phyloP scores from a whole-genome alignment of 2,329 filamentous ascomycete genomes.

The Hymenoscyphus fructigenus region DNA sequence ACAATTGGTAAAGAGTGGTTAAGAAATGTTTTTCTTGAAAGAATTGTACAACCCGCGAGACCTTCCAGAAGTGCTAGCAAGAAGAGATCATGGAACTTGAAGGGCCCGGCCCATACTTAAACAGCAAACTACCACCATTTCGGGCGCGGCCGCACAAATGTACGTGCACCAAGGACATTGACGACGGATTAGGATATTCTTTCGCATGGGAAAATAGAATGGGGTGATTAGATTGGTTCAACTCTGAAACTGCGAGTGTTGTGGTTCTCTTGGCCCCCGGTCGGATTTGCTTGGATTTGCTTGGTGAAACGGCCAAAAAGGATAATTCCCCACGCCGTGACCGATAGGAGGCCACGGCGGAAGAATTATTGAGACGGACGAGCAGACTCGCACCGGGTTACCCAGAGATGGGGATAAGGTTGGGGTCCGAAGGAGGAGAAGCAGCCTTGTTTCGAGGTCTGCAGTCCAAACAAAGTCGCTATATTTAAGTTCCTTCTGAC shows the following conservation, averaged over 20 bases:
- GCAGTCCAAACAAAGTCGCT: background rate
- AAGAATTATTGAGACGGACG: background rate
- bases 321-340: background rate
- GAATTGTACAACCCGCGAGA: conserved; percentile 1
- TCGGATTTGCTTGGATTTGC: background rate
- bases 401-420: background rate
- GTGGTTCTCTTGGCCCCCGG: background rate
- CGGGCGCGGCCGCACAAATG: background rate
- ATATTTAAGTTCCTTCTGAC: conserved; percentile 1
- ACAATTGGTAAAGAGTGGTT: background rate
- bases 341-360: background rate
- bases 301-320: background rate
- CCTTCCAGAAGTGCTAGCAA: background rate
- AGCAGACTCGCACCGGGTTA: background rate
- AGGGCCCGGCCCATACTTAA: conserved; percentile 1
- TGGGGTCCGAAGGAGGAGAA: background rate
- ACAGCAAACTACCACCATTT: background rate
- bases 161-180: background rate
- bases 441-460: background rate
- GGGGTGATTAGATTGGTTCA: background rate
- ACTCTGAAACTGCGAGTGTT: background rate
- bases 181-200: background rate
- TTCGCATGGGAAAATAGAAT: background rate
- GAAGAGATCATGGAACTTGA: background rate
- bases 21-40: background rate